These are phyloP conservation scores for Penicillium ucsense DNA, from an alignment of 495 filamentous ascomycete species.

Conservation along the genomic window DNA sequence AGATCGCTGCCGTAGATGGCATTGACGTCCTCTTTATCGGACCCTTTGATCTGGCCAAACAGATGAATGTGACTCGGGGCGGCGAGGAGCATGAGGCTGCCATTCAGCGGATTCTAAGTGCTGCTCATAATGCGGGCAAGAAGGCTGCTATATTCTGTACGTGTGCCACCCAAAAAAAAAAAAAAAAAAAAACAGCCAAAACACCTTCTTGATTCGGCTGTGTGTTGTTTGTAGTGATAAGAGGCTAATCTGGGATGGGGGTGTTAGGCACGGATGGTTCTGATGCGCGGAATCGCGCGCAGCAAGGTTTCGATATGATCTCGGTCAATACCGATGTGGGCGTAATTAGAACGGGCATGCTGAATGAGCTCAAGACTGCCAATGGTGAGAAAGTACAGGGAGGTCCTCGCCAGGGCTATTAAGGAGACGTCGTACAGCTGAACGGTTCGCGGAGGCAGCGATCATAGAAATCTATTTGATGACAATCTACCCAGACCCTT, in stretches of 20 bases:
- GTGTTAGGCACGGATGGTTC: conserved; percentile 42
- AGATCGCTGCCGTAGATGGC: conserved; percentile 38
- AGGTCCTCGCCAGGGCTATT: conserved; percentile 10
- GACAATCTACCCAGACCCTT: too few species aligned
- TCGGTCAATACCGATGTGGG: conserved; percentile 53
- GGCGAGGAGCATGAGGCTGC: conserved; percentile 45
- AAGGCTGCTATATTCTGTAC: conserved; percentile 68
- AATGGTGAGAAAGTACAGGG: conserved; percentile 13
- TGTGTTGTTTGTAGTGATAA: too few species aligned
- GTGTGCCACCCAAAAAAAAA: background rate
- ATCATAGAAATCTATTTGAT: too few species aligned
- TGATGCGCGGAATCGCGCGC: conserved; percentile 51
- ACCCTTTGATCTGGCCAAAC: conserved; percentile 45
- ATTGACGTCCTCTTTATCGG: conserved; percentile 41
- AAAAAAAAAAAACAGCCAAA: too few species aligned
- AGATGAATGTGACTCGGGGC: conserved; percentile 26
- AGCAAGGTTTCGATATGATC: conserved; percentile 72
- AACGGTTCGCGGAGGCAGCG: too few species aligned
- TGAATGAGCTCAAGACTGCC: conserved; percentile 23
- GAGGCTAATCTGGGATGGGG: too few species aligned
- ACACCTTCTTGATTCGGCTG: too few species aligned
- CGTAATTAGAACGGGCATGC: conserved; percentile 32
- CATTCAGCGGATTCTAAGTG: conserved; percentile 53
- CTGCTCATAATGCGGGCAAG: conserved; percentile 58
- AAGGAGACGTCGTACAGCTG: background rate